These are phyloP conservation scores for Acanthamoeba triangularis DNA, from an alignment of 208 protist species.

Conservation along the genomic window DNA sequence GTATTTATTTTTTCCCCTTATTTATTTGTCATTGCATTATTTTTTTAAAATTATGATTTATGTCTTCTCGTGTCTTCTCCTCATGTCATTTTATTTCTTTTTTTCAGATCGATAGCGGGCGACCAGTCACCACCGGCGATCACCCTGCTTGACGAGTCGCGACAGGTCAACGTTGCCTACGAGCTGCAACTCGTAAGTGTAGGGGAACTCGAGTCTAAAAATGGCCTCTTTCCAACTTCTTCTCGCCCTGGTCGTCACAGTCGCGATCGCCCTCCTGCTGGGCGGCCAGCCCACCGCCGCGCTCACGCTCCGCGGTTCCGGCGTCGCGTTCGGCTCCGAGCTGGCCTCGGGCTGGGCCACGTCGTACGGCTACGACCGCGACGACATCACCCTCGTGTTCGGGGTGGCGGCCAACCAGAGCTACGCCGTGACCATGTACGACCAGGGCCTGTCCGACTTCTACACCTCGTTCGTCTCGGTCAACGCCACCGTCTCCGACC, in stretches of 20 bases:
- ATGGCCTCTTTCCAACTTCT: too few relatives aligned
- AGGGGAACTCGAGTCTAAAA: too few relatives aligned
- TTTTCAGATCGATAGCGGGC: too few relatives aligned
- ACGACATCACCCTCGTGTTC: conserved; percentile 14
- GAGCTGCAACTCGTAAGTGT: too few relatives aligned
- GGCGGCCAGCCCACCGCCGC: not conserved
- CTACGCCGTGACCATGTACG: not conserved
- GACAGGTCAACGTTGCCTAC: too few relatives aligned
- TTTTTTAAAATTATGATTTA: too few relatives aligned
- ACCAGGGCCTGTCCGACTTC: conserved; percentile 18
- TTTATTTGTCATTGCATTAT: too few relatives aligned
- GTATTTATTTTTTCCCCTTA: too few relatives aligned
- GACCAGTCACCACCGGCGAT: too few relatives aligned
- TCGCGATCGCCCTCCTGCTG: not conserved
- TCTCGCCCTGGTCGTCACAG: not conserved
- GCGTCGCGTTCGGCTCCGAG: not conserved
- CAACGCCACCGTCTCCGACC: not conserved
- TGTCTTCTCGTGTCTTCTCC: too few relatives aligned
- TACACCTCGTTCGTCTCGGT: conserved; percentile 13
- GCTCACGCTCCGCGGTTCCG: not conserved
- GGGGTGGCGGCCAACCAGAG: not conserved
- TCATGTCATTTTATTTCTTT: too few relatives aligned
- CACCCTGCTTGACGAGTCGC: too few relatives aligned
- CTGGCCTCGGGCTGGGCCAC: conserved; percentile 56
- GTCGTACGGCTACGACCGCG: conserved; percentile 36